phyloP scores from a whole-genome alignment of 2,329 filamentous ascomycete genomes.

The Teratosphaeria pseudoeucalypti region DNA sequence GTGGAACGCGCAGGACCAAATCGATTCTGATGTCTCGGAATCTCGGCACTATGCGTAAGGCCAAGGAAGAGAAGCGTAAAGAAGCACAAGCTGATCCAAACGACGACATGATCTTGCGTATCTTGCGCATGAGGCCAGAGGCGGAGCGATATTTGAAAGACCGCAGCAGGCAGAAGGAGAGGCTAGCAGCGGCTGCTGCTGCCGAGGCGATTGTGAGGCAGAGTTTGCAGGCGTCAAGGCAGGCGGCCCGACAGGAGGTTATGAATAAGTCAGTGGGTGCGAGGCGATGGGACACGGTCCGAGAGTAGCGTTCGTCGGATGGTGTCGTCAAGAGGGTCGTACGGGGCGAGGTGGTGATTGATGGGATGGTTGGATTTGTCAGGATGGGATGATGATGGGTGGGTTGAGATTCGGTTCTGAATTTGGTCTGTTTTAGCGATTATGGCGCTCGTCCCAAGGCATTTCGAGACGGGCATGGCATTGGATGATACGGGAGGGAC shows the following conservation, averaged over 20 bases:
- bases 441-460: background rate
- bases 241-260: conserved; percentile 2
- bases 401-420: background rate
- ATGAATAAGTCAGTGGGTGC: conserved; percentile 1
- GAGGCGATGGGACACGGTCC: conserved; percentile 12
- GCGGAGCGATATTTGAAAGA: conserved; percentile 80
- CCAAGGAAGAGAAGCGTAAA: conserved; percentile 89
- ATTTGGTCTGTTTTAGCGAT: background rate
- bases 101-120: conserved; percentile 95
- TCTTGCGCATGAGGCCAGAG: conserved; percentile 88
- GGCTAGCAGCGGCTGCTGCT: conserved; percentile 77
- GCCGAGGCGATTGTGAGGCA: conserved; percentile 92
- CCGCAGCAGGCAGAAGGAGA: conserved; percentile 84
- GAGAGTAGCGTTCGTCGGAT: conserved; percentile 9
- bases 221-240: conserved; percentile 53
- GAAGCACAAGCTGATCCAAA: conserved; percentile 93
- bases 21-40: conserved; percentile 87
- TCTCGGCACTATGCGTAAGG: conserved; percentile 88
- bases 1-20: conserved; percentile 34
- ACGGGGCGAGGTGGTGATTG: background rate
- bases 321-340: background rate
- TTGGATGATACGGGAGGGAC: background rate
- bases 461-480: background rate
- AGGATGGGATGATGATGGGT: background rate
- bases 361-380: background rate